Evolutionary conservation across 2,329 filamentous ascomycete genomes (phyloP).

Genomic region (Teratosphaeria destructans): DNA sequence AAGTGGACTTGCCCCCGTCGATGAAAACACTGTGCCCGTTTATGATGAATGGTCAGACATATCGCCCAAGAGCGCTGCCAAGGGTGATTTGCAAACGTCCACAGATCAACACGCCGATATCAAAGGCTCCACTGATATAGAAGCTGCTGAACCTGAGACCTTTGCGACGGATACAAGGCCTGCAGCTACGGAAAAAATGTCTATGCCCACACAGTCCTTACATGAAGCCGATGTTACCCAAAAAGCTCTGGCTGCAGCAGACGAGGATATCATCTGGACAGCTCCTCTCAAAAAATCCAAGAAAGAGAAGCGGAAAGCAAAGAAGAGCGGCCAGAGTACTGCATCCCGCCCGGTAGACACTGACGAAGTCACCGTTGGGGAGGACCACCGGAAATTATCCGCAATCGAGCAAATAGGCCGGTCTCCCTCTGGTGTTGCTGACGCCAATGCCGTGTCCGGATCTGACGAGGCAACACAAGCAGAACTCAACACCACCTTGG

Average conservation of each 20-base stretch:
- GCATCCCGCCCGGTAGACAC: background rate
- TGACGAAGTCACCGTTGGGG: background rate
- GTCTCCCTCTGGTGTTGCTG: background rate
- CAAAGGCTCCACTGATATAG: background rate
- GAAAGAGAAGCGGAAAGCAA: background rate
- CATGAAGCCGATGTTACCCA: background rate
- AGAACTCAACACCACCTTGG: background rate
- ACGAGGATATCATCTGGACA: background rate
- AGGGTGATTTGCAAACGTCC: background rate
- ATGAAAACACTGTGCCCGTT: background rate
- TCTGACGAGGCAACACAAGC: background rate
- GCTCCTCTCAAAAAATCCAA: background rate
- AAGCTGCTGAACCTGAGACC: background rate
- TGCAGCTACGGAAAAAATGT: background rate
- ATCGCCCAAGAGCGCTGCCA: slow-evolving; percentile 18
- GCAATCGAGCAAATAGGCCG: background rate
- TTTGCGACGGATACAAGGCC: background rate
- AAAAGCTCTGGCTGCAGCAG: background rate
- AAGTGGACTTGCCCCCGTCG: background rate
- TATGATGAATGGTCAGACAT: slow-evolving; percentile 11
- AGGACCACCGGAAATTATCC: background rate
- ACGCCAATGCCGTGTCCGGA: background rate
- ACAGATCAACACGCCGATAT: background rate
- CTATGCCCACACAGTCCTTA: background rate
- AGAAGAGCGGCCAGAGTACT: background rate